Percentiles rank a stretch among this genome's conserved stretches.
These are phyloP conservation scores for Dimargaris cristalligena DNA, from an alignment of 192 early-diverging fungal genomes.

Conservation along the genomic window DNA sequence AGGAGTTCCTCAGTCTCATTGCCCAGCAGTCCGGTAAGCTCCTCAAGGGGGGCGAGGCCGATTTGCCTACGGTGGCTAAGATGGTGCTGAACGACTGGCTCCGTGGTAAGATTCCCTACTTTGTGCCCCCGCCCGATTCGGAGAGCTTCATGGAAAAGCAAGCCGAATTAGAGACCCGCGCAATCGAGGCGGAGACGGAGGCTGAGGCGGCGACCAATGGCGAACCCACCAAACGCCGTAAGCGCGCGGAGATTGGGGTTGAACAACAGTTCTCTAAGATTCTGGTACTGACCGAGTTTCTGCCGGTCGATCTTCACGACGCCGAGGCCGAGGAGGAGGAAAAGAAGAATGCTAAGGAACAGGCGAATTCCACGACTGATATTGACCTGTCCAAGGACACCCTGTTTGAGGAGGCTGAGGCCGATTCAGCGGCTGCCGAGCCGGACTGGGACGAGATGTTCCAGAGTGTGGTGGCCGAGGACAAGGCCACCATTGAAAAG, in stretches of 20 bases:
- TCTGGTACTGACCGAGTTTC: constrained; percentile 63
- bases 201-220: constrained; percentile 9
- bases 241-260: constrained; percentile 31
- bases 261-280: constrained; percentile 89
- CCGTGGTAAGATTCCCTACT: constrained; percentile 93
- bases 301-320: constrained; percentile 65
- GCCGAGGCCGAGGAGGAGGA: constrained; percentile 34
- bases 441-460: constrained; percentile 83
- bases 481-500: constrained; percentile 26
- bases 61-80: constrained; percentile 75
- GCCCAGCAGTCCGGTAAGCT: constrained; percentile 77
- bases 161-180: constrained; percentile 17
- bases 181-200: constrained; percentile 15
- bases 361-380: constrained; percentile 24
- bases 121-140: constrained; percentile 56
- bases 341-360: constrained; percentile 34
- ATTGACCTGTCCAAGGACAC: constrained; percentile 21
- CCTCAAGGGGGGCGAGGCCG: constrained; percentile 93
- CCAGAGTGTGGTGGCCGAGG: constrained; percentile 58
- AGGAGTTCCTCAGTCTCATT: constrained; percentile 84
- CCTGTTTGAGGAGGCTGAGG: constrained; percentile 20
- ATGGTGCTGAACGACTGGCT: constrained; percentile 99
- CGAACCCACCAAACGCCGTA: constrained; percentile 2
- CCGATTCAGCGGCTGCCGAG: constrained; percentile 21
- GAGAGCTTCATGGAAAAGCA: constrained; percentile 2